Evolutionary conservation across 2,329 filamentous ascomycete genomes (phyloP).

Genomic region (Corinectria fuckeliana): DNA sequence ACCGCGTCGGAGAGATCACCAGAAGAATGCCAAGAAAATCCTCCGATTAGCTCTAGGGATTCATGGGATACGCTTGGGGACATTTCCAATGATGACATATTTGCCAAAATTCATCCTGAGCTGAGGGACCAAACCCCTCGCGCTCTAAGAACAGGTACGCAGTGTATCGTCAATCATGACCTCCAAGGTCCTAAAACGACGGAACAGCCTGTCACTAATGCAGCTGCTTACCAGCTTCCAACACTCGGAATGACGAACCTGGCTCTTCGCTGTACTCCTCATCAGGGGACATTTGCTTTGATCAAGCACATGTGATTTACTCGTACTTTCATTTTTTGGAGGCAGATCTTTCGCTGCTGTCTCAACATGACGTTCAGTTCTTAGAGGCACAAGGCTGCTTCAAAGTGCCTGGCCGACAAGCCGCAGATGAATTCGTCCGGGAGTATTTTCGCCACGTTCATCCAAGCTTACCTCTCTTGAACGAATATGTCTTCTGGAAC

Average conservation of each 20-base stretch:
- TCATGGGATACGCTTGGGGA: not conserved
- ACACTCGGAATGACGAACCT: not conserved
- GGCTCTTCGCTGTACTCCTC: not conserved
- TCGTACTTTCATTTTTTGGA: conserved; percentile 19
- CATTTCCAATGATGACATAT: not conserved
- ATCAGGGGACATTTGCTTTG: not conserved
- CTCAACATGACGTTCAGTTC: conserved; percentile 17
- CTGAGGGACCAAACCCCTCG: not conserved
- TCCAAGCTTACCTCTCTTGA: conserved; percentile 15
- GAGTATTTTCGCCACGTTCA: conserved; percentile 25
- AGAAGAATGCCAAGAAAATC: not conserved
- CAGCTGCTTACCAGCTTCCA: not conserved
- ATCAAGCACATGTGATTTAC: conserved; percentile 20
- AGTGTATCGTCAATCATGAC: not conserved
- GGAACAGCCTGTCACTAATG: not conserved
- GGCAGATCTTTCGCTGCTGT: conserved; percentile 13
- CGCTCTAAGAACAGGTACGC: not conserved
- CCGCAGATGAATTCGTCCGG: conserved; percentile 18
- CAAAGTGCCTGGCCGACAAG: conserved; percentile 14
- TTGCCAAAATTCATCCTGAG: not conserved
- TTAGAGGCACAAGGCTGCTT: conserved; percentile 23
- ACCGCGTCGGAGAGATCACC: conserved; percentile 1
- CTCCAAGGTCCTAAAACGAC: not conserved
- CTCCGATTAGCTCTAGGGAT: not conserved
- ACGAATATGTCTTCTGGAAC: conserved; percentile 19